Evolutionary conservation across 768 basidiomycete genomes (phyloP).

Genomic region (Psilocybe sp.): DNA sequence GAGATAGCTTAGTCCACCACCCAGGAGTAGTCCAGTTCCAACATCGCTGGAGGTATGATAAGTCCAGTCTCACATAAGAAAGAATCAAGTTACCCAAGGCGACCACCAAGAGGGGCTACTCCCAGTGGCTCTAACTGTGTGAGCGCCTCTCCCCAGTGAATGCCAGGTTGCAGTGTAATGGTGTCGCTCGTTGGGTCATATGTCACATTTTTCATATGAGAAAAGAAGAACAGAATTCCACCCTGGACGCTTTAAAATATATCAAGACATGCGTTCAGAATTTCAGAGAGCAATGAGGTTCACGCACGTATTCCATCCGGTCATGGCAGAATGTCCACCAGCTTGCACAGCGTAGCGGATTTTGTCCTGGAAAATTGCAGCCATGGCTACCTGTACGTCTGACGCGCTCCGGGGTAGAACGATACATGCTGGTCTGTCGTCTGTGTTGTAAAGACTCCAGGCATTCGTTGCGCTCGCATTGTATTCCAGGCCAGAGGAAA

Average conservation of each 20-base stretch:
- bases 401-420: slow-evolving; percentile 27
- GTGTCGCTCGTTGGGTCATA: slow-evolving; percentile 33
- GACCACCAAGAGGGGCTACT: slow-evolving; percentile 41
- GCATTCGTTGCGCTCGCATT: slow-evolving; percentile 15
- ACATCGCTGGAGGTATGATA: slow-evolving; percentile 27
- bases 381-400: slow-evolving; percentile 37
- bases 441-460: slow-evolving; percentile 35
- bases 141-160: slow-evolving; percentile 39
- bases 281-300: background rate
- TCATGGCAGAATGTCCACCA: slow-evolving; percentile 39
- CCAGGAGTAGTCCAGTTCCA: slow-evolving; percentile 41
- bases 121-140: slow-evolving; percentile 32
- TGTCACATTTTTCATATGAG: slow-evolving; percentile 33
- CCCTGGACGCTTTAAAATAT: slow-evolving; percentile 28
- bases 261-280: slow-evolving; percentile 1
- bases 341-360: slow-evolving; percentile 40
- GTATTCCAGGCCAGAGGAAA: slow-evolving; percentile 17
- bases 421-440: slow-evolving; percentile 31
- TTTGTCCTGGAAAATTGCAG: slow-evolving; percentile 29
- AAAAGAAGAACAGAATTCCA: slow-evolving; percentile 36
- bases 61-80: background rate
- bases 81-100: slow-evolving; percentile 25
- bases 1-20: slow-evolving; percentile 40
- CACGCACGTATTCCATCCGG: slow-evolving; percentile 42
- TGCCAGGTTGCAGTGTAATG: slow-evolving; percentile 39